Evolutionary conservation across 176 grass and related monocot species (phyloP).

Genomic region (Aegilops tauschii): DNA sequence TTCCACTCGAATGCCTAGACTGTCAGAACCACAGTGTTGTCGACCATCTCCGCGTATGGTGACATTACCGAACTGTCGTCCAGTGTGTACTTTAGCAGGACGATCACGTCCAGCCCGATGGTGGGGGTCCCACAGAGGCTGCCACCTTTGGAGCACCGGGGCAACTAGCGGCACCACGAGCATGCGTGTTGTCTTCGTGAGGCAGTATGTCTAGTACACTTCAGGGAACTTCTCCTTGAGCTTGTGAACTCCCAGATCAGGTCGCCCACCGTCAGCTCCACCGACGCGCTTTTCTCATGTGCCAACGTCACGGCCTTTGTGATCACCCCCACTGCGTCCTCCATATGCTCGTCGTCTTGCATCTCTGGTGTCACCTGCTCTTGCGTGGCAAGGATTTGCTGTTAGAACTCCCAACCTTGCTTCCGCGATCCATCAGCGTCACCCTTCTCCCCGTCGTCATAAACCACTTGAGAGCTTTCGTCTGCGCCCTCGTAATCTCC

Average conservation of each 20-base stretch:
- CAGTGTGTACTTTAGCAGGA: constrained; percentile 32
- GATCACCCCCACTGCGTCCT: too few relatives aligned
- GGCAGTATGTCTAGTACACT: constrained; percentile 42
- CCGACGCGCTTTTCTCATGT: too few relatives aligned
- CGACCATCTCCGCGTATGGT: constrained; percentile 57
- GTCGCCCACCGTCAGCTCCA: too few relatives aligned
- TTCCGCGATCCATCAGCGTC: too few relatives aligned
- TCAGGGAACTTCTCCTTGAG: constrained; percentile 39
- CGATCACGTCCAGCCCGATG: constrained; percentile 29
- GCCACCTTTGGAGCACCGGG: too few relatives aligned
- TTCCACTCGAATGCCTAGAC: constrained; percentile 42
- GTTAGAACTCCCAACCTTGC: too few relatives aligned
- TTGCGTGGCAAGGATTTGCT: too few relatives aligned
- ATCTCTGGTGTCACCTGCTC: too few relatives aligned
- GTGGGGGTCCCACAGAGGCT: constrained; percentile 44
- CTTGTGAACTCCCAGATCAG: constrained; percentile 22
- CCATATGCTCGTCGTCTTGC: too few relatives aligned
- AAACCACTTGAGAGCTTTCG: not conserved
- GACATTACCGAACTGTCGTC: constrained; percentile 39
- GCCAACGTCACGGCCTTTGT: too few relatives aligned
- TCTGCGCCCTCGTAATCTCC: not conserved
- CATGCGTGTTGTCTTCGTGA: constrained; percentile 24
- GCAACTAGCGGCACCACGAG: constrained; percentile 30
- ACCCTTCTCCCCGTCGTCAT: too few relatives aligned
- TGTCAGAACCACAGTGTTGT: constrained; percentile 33